A percentile compares a stretch with the other conserved stretches of the same genome.
Conservation (phyloP, 805 yeast genomes). For the Wickerhamomyces xylosicus region DNA sequence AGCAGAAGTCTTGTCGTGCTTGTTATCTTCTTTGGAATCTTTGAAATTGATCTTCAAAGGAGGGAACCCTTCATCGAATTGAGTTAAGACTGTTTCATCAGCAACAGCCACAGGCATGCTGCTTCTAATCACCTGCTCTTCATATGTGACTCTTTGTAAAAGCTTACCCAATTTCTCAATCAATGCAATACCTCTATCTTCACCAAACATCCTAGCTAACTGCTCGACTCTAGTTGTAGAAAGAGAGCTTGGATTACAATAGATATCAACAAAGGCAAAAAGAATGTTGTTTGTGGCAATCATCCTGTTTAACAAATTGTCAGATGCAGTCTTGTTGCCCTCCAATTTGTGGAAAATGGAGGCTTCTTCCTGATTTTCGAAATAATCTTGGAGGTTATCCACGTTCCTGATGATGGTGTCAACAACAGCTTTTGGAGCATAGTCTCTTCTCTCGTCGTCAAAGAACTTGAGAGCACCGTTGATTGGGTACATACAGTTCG, state of each 20-base stretch:
- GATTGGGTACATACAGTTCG: constrained; percentile 42
- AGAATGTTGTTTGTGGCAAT: constrained; percentile 32
- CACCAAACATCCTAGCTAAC: constrained; percentile 30
- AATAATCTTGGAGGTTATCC: constrained; percentile 18
- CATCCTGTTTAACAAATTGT: constrained; percentile 20
- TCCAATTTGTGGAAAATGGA: constrained; percentile 21
- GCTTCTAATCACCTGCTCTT: constrained; percentile 44
- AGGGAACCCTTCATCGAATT: constrained; percentile 24
- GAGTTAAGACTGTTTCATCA: constrained; percentile 28
- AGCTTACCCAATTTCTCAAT: constrained; percentile 33
- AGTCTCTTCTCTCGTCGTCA: constrained; percentile 43
- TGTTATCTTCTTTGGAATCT: constrained; percentile 25
- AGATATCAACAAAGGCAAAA: constrained; percentile 44
- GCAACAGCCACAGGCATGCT: constrained; percentile 37
- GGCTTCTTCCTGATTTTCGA: constrained; percentile 9
- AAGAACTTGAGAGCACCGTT: constrained; percentile 44
- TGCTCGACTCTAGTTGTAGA: constrained; percentile 26
- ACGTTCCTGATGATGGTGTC: constrained; percentile 24
- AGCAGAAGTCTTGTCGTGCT: constrained; percentile 38
- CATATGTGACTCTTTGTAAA: constrained; percentile 41
- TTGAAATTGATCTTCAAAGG: constrained; percentile 32
- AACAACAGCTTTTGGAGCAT: constrained; percentile 29
- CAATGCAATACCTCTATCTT: constrained; percentile 29
- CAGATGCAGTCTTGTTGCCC: constrained; percentile 9
- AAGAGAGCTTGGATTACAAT: constrained; percentile 40